Conservation (phyloP, 768 basidiomycete species). For the Daedalea quercina region DNA sequence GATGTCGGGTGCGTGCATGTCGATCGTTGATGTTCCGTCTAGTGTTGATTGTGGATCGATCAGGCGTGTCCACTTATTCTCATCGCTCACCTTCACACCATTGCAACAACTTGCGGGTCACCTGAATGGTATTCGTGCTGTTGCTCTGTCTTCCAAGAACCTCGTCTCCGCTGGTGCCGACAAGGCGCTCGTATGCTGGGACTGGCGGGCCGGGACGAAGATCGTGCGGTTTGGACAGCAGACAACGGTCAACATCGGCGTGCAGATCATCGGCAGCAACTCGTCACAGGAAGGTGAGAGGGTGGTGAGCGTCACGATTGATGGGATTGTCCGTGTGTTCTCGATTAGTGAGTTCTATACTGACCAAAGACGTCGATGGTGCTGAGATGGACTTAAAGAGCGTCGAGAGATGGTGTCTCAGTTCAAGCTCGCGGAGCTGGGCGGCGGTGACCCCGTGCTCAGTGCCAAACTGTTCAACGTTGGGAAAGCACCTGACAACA, state of each 20-base stretch:
- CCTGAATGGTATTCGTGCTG: slow-evolving; percentile 84
- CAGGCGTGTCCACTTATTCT: slow-evolving; percentile 85
- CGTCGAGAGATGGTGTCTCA: slow-evolving; percentile 88
- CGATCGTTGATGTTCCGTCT: not conserved
- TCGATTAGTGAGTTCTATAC: slow-evolving; percentile 64
- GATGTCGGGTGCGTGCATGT: slow-evolving; percentile 66
- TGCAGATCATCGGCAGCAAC: slow-evolving; percentile 65
- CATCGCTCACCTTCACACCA: slow-evolving; percentile 77
- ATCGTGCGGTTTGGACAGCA: slow-evolving; percentile 90
- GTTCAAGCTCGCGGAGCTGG: slow-evolving; percentile 80
- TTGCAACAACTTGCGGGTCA: slow-evolving; percentile 82
- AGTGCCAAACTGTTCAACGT: slow-evolving; percentile 69
- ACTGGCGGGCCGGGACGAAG: slow-evolving; percentile 85
- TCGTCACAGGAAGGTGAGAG: slow-evolving; percentile 58
- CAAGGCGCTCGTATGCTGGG: slow-evolving; percentile 79
- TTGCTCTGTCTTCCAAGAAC: slow-evolving; percentile 78
- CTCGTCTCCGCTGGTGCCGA: slow-evolving; percentile 81
- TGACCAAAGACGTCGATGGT: not conserved
- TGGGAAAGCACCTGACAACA: slow-evolving; percentile 77
- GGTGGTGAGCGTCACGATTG: slow-evolving; percentile 87
- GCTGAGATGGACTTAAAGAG: slow-evolving; percentile 23
- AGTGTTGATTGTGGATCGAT: slow-evolving; percentile 2
- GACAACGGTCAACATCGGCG: slow-evolving; percentile 87
- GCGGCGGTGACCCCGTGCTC: slow-evolving; percentile 56
- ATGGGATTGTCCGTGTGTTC: slow-evolving; percentile 86